A percentile compares a stretch with the other conserved stretches of the same genome.
These are phyloP conservation scores for Dactylis glomerata DNA, from an alignment of 176 grass and related monocot species.

Conservation along the genomic window DNA sequence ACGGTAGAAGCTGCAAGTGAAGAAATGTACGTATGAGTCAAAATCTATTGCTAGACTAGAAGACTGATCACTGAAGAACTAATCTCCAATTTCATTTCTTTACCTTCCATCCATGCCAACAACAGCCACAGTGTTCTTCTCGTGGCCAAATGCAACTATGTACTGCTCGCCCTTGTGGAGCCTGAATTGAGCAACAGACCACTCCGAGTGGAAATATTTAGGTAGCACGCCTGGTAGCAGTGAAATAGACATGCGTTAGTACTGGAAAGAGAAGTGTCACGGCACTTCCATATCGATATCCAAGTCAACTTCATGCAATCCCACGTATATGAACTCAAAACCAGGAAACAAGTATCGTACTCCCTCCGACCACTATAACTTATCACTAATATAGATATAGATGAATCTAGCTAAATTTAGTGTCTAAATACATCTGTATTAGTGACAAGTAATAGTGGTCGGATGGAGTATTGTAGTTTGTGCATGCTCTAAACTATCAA, in stretches of 20 bases:
- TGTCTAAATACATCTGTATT: too few species aligned
- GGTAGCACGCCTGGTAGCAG: constrained; percentile 68
- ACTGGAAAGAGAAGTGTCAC: background rate
- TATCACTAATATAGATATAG: too few species aligned
- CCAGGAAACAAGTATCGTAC: too few species aligned
- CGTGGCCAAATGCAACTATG: constrained; percentile 93
- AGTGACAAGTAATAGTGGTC: too few species aligned
- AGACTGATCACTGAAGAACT: background rate
- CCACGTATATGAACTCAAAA: background rate
- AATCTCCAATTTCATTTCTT: background rate
- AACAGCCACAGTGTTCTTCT: constrained; percentile 88
- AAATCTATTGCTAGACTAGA: background rate
- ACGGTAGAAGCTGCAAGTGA: constrained; percentile 70
- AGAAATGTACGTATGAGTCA: background rate
- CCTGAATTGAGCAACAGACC: constrained; percentile 96
- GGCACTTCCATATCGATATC: background rate
- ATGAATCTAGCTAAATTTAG: too few species aligned
- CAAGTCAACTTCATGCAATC: background rate
- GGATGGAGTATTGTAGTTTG: too few species aligned
- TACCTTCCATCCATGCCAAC: constrained; percentile 99
- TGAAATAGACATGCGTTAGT: constrained; percentile 7
- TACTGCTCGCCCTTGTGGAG: constrained; percentile 90
- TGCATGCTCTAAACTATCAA: background rate
- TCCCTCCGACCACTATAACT: too few species aligned
- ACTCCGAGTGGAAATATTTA: constrained; percentile 99